phyloP scores from a whole-genome alignment of 495 filamentous ascomycete species.

The Cairneyella variabilis region DNA sequence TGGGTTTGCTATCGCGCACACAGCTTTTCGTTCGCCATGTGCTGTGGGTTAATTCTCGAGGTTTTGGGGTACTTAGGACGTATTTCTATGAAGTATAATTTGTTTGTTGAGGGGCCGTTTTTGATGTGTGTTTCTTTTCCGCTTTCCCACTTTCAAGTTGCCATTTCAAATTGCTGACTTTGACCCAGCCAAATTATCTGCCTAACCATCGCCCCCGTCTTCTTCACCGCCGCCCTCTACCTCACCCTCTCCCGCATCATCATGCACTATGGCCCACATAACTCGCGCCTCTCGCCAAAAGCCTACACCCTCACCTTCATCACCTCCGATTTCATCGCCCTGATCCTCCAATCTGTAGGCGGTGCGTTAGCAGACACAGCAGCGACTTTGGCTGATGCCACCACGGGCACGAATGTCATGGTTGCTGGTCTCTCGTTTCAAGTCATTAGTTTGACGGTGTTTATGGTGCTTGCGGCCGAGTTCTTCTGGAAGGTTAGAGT shows the following conservation, averaged over 20 bases:
- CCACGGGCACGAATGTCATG: slow-evolving; percentile 56
- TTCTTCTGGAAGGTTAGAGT: neutral
- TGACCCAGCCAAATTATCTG: slow-evolving; percentile 21
- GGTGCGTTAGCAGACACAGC: slow-evolving; percentile 50
- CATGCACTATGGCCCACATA: slow-evolving; percentile 43
- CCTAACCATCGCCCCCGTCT: slow-evolving; percentile 61
- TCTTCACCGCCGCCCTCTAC: slow-evolving; percentile 60
- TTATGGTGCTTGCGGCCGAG: neutral
- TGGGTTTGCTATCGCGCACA: slow-evolving; percentile 13
- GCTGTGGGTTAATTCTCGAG: slow-evolving; percentile 35
- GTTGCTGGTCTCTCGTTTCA: slow-evolving; percentile 38
- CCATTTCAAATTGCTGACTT: slow-evolving; percentile 1
- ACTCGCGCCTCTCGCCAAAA: slow-evolving; percentile 54
- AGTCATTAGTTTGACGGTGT: neutral
- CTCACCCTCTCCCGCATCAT: slow-evolving; percentile 59
- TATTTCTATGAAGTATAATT: slow-evolving; percentile 33
- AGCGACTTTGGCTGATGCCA: slow-evolving; percentile 32
- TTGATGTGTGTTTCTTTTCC: slow-evolving; percentile 23
- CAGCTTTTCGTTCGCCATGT: slow-evolving; percentile 34
- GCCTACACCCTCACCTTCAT: slow-evolving; percentile 47
- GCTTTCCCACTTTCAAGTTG: neutral
- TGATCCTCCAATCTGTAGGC: slow-evolving; percentile 59
- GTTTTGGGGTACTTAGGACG: slow-evolving; percentile 36
- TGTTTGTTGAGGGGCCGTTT: slow-evolving; percentile 33
- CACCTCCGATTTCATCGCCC: slow-evolving; percentile 52